phyloP scores from a whole-genome alignment of 768 basidiomycete genomes.

The Cystofilobasidium bisporidii region DNA sequence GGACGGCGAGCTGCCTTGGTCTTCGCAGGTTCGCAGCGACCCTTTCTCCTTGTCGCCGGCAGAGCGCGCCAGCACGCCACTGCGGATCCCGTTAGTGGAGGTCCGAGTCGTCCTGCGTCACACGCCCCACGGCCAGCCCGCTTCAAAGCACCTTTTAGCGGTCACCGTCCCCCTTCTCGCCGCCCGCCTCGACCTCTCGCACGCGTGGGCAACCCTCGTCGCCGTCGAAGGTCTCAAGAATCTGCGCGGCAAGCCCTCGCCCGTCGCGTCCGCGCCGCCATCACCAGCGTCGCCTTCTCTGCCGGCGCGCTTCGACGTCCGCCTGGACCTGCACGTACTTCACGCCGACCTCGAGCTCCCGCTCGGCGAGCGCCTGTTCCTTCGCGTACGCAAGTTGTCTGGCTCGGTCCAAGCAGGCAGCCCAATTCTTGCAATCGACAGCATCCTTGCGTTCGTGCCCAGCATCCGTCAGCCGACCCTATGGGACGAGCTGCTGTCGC shows the following conservation, averaged over 20 bases:
- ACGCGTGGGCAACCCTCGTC: conserved; percentile 61
- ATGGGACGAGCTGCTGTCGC: conserved; percentile 66
- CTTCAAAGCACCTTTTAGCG: conserved; percentile 1
- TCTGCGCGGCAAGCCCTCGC: conserved; percentile 36
- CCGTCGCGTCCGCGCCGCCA: too few relatives aligned
- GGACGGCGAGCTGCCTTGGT: neutral
- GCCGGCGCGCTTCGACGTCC: conserved; percentile 41
- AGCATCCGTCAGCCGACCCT: conserved; percentile 44
- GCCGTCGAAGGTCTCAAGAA: conserved; percentile 50
- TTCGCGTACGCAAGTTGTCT: conserved; percentile 31
- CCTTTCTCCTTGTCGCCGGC: conserved; percentile 10
- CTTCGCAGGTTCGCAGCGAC: neutral
- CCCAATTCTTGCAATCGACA: conserved; percentile 43
- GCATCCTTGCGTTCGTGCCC: conserved; percentile 49
- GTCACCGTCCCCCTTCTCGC: conserved; percentile 3
- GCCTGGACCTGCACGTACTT: neutral
- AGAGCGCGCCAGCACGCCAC: neutral
- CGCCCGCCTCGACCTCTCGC: conserved; percentile 45
- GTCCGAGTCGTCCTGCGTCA: neutral
- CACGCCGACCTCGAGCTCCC: conserved; percentile 36
- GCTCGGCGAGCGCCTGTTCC: conserved; percentile 39
- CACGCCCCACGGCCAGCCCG: neutral
- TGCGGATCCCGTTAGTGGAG: neutral
- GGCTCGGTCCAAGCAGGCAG: conserved; percentile 16
- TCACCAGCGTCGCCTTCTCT: too few relatives aligned